Percentiles rank a stretch among this genome's conserved stretches.
phyloP scores from a whole-genome alignment of 176 grass and related monocot genomes.

The Eragrostis curvula region DNA sequence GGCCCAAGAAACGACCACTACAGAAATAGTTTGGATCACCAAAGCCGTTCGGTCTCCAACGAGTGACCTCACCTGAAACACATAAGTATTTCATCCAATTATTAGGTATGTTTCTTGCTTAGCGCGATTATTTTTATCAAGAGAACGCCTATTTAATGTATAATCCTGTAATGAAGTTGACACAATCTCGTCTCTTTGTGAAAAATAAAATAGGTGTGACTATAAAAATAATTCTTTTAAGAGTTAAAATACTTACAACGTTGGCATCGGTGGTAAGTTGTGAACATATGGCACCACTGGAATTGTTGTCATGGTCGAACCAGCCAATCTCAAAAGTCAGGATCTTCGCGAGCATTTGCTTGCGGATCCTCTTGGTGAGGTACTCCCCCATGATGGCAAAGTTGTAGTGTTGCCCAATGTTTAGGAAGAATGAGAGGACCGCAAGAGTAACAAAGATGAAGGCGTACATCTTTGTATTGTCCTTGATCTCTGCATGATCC shows the following conservation, averaged over 20 bases:
- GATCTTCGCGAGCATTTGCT: constrained; percentile 84
- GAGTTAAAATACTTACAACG: constrained; percentile 48
- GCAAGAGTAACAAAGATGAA: constrained; percentile 76
- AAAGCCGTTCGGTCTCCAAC: constrained; percentile 90
- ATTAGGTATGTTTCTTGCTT: constrained; percentile 11
- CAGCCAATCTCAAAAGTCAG: constrained; percentile 91
- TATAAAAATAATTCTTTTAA: not conserved
- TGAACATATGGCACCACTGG: constrained; percentile 85
- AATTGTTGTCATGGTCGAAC: constrained; percentile 95
- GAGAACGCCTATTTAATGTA: too few species aligned
- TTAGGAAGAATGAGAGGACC: constrained; percentile 76
- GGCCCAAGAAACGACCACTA: constrained; percentile 70
- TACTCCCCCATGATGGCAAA: constrained; percentile 94
- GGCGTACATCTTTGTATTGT: constrained; percentile 71
- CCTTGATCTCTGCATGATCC: constrained; percentile 73
- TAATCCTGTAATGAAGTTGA: too few species aligned
- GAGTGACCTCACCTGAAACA: constrained; percentile 75
- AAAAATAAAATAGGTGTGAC: not conserved
- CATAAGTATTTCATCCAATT: constrained; percentile 10
- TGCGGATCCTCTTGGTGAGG: constrained; percentile 88
- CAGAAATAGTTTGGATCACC: constrained; percentile 82
- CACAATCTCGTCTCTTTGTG: too few species aligned
- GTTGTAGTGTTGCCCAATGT: constrained; percentile 92
- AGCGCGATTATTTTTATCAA: too few species aligned
- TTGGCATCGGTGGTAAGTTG: constrained; percentile 89